Evolutionary conservation across 176 grass and related monocot genomes (phyloP), one percentile per base, ranked within the genome.

Genomic region (Cymbopogon citratus): DNA sequence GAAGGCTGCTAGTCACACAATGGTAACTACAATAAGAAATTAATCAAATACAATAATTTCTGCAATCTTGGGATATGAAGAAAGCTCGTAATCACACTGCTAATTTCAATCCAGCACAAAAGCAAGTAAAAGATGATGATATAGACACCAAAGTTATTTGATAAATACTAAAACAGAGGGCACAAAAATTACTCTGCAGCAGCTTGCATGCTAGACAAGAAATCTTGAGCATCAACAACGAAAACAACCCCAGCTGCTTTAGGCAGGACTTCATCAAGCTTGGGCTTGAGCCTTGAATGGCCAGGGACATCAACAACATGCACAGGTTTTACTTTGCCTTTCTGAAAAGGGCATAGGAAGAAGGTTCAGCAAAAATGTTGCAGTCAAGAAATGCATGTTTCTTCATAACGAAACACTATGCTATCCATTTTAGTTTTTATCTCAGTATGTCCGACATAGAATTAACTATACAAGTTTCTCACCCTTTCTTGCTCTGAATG

Each of bases 261-360:
- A 84, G 90, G 90, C 71, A 98, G 84, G 76, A 87, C 74, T 82
- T 98, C 92, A 67, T 98, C 92, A 72, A 98, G 86, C 67, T 98
- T 93, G 9, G 92, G 74, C 78, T 92, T 94, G 12, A 98, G 92
- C 70, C 88, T 94, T 83, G 95, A 81, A 86, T 98, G 92, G 12
- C 95, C 95, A 84, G 95, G 95, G 77, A 94, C 92, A 87, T 98
- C 95, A 85, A 98, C 83, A 85, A 98, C 67, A 89, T 90, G 88
- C 46, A 98, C 86, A 39, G 90, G 88, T n/a, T 91, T 94, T 9
- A 71, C 24, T 90, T 91, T 98, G 56, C 90, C 81, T 65, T 83
- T 98, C 88, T 98, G 78, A 13, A 67, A 64, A 43, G 62, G 60
- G 75, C 67, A 44, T 28, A 24, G 71, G 23, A 74, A 33, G 56